These are phyloP conservation scores for Pseudogymnoascus sp. DNA, from an alignment of 2,329 filamentous ascomycete genomes.

Conservation along the genomic window DNA sequence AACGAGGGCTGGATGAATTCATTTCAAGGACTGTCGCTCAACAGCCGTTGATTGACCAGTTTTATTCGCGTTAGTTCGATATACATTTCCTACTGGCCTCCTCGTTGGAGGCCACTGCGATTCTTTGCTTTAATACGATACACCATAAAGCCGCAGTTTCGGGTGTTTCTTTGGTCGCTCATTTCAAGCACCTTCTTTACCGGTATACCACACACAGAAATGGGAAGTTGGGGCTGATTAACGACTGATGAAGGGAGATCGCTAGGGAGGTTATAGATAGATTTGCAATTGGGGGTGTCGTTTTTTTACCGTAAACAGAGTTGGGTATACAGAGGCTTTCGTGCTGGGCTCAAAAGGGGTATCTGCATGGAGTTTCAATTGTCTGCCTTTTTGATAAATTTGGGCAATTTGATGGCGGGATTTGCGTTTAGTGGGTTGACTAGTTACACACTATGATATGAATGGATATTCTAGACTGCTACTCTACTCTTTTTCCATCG, in stretches of 20 bases:
- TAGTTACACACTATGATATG: constrained; percentile 9
- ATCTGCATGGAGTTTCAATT: constrained; percentile 4
- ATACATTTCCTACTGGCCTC: neutral
- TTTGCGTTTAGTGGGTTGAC: neutral
- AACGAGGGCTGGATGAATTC: constrained; percentile 52
- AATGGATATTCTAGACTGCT: constrained; percentile 8
- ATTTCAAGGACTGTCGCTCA: constrained; percentile 68
- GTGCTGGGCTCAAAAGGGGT: constrained; percentile 5
- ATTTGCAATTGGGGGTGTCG: constrained; percentile 1
- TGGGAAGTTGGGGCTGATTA: neutral
- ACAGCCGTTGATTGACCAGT: constrained; percentile 31
- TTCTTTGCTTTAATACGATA: constrained; percentile 10
- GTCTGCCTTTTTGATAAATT: constrained; percentile 3
- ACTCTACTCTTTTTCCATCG: neutral
- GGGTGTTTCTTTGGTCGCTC: constrained; percentile 5
- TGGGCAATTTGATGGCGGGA: constrained; percentile 5
- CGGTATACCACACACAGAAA: constrained; percentile 6
- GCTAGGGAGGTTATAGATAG: constrained; percentile 3
- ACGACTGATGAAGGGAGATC: constrained; percentile 8
- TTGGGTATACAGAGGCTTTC: constrained; percentile 9
- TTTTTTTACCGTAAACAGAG: constrained; percentile 5
- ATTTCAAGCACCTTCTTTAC: neutral
- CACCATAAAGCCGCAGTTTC: neutral
- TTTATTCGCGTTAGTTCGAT: neutral
- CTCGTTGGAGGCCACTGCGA: neutral